Evolutionary conservation across 805 yeast genomes (phyloP), one percentile per base, ranked within the genome.

Genomic region (Teunomyces cretensis): DNA sequence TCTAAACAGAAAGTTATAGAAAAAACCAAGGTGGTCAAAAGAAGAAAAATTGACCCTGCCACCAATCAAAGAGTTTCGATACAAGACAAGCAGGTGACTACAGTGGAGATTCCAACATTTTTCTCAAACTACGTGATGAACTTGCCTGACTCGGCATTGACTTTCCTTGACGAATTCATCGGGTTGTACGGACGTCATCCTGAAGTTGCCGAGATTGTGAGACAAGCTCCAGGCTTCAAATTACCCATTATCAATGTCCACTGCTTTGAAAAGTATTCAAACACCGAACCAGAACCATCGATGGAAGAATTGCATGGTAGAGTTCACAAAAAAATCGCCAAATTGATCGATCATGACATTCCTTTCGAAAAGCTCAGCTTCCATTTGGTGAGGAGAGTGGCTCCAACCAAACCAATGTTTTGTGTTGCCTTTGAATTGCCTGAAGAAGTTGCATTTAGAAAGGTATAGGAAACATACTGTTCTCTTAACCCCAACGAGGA

Each of bases 321-420:
- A 53, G 78, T 91, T 6, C 83, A 84, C 48, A 75, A 79, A 15
- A 59, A 70, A 24, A 64, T 72, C 1, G 66, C 80, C 3, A 54
- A 69, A 4, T 63, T 75, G 13, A 62, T 85, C 30, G 70, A 73
- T 2, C 74, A 58, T 54, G 70, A 78, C 0, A 65, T 80, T 7
- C 76, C 80, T 0, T 68, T 80, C 11, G 73, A 72, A 3, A 60
- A 68, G 0, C 65, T 86, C 31, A 58, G 66, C 0, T 86, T 92
- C 65, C 98, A 92, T 58, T 69, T 85, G 52, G 99, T 94, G 8
- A 81, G 99, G 60, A 84, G 83, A 61, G 99, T 94, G 6, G 92
- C 99, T 1, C 99, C 99, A 3, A 88, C 97, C 5, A 94, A 94
- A 60, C 92, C 92, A 28, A 94, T 94, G 99, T 91, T 80, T 61